Base-by-base conservation (phyloP, 2,329 filamentous ascomycete genomes). In the Zymoseptoria pseudotritici region DNA sequence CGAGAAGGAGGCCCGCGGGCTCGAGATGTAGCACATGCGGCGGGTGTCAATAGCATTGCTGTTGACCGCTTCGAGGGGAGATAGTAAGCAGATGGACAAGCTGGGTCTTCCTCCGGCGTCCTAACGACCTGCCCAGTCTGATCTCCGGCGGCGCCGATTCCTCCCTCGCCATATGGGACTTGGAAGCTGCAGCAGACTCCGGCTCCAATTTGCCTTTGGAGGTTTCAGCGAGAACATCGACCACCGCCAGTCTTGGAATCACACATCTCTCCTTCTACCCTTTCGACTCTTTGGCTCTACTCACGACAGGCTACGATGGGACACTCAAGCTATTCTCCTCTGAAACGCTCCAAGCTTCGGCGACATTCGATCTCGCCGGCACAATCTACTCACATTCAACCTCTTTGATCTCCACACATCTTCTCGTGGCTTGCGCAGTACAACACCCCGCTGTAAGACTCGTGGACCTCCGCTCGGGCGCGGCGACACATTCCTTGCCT, bases 61-160 rank as follows among this genome's bases (percentile, higher is more conserved):
- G 82, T 96, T 49, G 92, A 97, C 69, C 84, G 86, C 55, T 91
- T 94, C 69, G 89, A 94, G 63, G 90, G 89, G 2, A 81, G 86
- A 70, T 86, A 89, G 86, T 88, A 75, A 72, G 80, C 61, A 13
- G 20, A 50, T 42, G 19, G 50, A n/a, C 29, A 17, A 11, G 8
- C 26, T 55, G 11, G 3, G 50, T 42, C 49, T 51, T 54, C 22
- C 17, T 13, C 46, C 53, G 56, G 21, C 55, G 31, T 24, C 13
- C 29, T 31, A 55, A 58, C 20, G 26, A 13, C 17, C 17, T 19
- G 55, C 59, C 21, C 67, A 88, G 89, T 65, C 81, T 97, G 63
- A 75, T 96, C 1, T 96, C 92, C 0, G 93, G 90, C 3, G 91
- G 92, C 29, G 87, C 90, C 4, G 91, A 96, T 71, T 90, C 89